Base-by-base conservation (phyloP, 192 early-diverging fungal species). In the Cladochytrium replicatum region DNA sequence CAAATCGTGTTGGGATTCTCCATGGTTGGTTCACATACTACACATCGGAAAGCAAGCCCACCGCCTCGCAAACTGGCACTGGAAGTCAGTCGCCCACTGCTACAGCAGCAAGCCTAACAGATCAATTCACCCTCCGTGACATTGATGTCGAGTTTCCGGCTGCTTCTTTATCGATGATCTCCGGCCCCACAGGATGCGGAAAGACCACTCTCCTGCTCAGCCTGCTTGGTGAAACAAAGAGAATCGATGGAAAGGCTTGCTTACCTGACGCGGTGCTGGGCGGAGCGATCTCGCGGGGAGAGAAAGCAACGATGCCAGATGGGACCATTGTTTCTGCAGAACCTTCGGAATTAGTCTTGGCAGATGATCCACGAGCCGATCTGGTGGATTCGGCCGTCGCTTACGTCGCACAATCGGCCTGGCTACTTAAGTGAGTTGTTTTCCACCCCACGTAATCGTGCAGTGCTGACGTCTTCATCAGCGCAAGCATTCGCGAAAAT, bases 121-220 rank as follows among this genome's bases (percentile, higher is more conserved):
- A n/a, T n/a, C n/a, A n/a, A 6, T 61, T 61, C 28, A 61, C n/a
- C n/a, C n/a, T n/a, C n/a, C n/a, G n/a, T n/a, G n/a, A n/a, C n/a
- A n/a, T n/a, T n/a, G n/a, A n/a, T n/a, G n/a, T n/a, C n/a, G n/a
- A n/a, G n/a, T n/a, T n/a, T n/a, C n/a, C n/a, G n/a, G n/a, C n/a
- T n/a, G n/a, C n/a, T n/a, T n/a, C n/a, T n/a, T 37, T 89, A 6
- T 82, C 83, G 27, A 65, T 89, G 21, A 54, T 87, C 22, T 71
- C 73, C n/a, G 87, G 87, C 3, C 78, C 87, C 11, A 87, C 86
- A 6, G 87, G 85, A 0, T 67, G 71, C 6, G 87, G 87, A 42
- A 89, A 89, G 57, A 13, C 34, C 13, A 83, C 84, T 5, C 48
- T 89, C 41, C 56, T 87, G n/a, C 41, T 72, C n/a, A 76, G 81